Percentiles rank a stretch among this genome's conserved stretches.
Conservation (phyloP, 495 filamentous ascomycete genomes). For the Hypoxylon crocopeplum region DNA sequence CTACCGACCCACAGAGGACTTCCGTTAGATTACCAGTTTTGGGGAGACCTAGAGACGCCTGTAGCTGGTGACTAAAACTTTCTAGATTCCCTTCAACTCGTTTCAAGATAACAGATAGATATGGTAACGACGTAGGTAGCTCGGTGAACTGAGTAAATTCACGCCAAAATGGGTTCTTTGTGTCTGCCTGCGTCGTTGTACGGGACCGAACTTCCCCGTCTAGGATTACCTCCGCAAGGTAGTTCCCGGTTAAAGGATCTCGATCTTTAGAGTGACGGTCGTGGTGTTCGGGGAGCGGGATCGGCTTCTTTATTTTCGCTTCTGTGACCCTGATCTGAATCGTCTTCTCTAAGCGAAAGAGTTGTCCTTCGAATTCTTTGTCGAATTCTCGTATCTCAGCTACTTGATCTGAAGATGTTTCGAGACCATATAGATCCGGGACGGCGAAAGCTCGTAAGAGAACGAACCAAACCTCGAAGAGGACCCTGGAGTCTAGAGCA, state of each 20-base stretch:
- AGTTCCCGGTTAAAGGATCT: slow-evolving; percentile 60
- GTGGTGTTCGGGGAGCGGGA: slow-evolving; percentile 36
- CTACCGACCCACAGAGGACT: slow-evolving; percentile 71
- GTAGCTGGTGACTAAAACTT: slow-evolving; percentile 51
- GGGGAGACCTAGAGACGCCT: slow-evolving; percentile 50
- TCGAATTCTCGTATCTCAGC: slow-evolving; percentile 51
- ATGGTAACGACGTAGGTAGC: slow-evolving; percentile 79
- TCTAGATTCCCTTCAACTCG: slow-evolving; percentile 59
- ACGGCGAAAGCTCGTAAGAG: slow-evolving; percentile 90
- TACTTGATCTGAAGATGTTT: slow-evolving; percentile 44
- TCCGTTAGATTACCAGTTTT: slow-evolving; percentile 49
- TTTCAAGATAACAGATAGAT: slow-evolving; percentile 83
- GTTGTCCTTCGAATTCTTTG: slow-evolving; percentile 49
- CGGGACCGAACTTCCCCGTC: slow-evolving; percentile 88
- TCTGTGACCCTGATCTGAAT: slow-evolving; percentile 63
- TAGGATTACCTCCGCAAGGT: slow-evolving; percentile 89
- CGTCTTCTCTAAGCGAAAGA: slow-evolving; percentile 67
- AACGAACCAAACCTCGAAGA: slow-evolving; percentile 98
- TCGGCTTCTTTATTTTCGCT: slow-evolving; percentile 58
- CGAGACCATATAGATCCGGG: slow-evolving; percentile 83
- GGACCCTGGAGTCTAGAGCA: slow-evolving; percentile 81
- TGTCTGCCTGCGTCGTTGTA: slow-evolving; percentile 82
- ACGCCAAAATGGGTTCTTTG: slow-evolving; percentile 89
- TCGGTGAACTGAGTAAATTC: slow-evolving; percentile 90
- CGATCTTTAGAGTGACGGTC: slow-evolving; percentile 47